Base-by-base conservation (phyloP, 495 filamentous ascomycete genomes). In the Aspergillus cavernicola region DNA sequence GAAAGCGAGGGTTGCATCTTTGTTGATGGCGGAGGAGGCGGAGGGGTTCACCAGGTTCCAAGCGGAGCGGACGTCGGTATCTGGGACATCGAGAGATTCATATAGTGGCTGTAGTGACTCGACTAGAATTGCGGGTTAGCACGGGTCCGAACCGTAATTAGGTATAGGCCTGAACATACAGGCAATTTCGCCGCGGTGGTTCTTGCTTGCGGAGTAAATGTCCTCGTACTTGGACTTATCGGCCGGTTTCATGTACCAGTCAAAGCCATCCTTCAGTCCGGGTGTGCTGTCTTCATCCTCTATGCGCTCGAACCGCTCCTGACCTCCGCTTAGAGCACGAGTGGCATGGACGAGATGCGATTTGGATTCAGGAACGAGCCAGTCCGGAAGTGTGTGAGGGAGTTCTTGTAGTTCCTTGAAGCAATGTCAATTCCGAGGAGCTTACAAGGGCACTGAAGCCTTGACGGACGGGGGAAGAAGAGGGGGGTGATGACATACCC, bases 1-100 rank as follows among this genome's bases (percentile, higher is more conserved):
- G 76, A 98, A 97, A 6, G 90, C 91, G 13, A 97, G 84, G 36
- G 84, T 84, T 45, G 93, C 91, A 66, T 98, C 91, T 74, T 97
- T 98, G 64, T 89, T 92, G 67, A 98, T 92, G 20, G 84, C 83
- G 36, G 80, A 68, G 3, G 77, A 75, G 33, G 86, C 87, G 9
- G 85, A 88, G 9, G 93, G 92, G 74, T 97, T 97, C 54, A 97
- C 88, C 10, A 97, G 80, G 72, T 96, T 98, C 93, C 93, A 98
- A 8, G 93, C 93, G 13, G 84, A 89, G 46, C 89, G 82, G 59
- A 98, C 79, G 57, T 98, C 93, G 49, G 91, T 96, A 66, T 97
- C 93, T 28, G 93, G 93, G 13, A 98, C 92, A 61, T 96, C 90
- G 57, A 97, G 86, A 40, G 85, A 89, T 33, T 88, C 81, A 76